Conservation (phyloP, 805 yeast genomes). For the Phaffomyces thermotolerans region DNA sequence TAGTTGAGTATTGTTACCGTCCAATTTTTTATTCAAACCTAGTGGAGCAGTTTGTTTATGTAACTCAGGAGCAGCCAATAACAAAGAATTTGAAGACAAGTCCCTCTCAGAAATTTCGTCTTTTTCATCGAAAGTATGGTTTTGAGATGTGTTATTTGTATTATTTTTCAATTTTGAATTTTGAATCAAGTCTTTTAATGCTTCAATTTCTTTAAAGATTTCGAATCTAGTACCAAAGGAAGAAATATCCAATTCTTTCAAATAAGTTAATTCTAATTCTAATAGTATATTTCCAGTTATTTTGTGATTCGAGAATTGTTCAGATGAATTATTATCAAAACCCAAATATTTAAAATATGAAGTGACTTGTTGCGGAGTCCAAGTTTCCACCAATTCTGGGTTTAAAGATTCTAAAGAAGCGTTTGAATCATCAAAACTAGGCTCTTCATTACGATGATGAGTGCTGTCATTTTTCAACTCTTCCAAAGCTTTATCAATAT, state of each 20-base stretch:
- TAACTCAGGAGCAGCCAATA: constrained; percentile 10
- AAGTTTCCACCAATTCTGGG: constrained; percentile 44
- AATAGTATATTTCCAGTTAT: constrained; percentile 81
- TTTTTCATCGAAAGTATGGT: constrained; percentile 8
- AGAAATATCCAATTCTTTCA: constrained; percentile 85
- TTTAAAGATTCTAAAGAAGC: constrained; percentile 28
- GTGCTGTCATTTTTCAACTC: constrained; percentile 39
- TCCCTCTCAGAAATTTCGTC: constrained; percentile 9
- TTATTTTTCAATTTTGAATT: not conserved
- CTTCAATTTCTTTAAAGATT: constrained; percentile 81
- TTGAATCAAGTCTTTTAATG: constrained; percentile 31
- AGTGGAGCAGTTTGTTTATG: constrained; percentile 17
- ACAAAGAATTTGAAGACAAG: not conserved
- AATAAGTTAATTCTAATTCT: constrained; percentile 75
- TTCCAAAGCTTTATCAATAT: constrained; percentile 65
- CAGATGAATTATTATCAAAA: constrained; percentile 67
- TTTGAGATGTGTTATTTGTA: constrained; percentile 1
- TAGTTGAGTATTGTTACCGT: not conserved
- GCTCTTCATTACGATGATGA: constrained; percentile 6
- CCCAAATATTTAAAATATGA: constrained; percentile 67
- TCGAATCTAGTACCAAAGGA: constrained; percentile 96
- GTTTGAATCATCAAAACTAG: constrained; percentile 14
- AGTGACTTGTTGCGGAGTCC: constrained; percentile 87
- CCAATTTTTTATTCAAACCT: constrained; percentile 20
- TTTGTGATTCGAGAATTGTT: constrained; percentile 78